Conservation (phyloP, 108 stramenopile genomes). For the Epithemia pelagica region DNA sequence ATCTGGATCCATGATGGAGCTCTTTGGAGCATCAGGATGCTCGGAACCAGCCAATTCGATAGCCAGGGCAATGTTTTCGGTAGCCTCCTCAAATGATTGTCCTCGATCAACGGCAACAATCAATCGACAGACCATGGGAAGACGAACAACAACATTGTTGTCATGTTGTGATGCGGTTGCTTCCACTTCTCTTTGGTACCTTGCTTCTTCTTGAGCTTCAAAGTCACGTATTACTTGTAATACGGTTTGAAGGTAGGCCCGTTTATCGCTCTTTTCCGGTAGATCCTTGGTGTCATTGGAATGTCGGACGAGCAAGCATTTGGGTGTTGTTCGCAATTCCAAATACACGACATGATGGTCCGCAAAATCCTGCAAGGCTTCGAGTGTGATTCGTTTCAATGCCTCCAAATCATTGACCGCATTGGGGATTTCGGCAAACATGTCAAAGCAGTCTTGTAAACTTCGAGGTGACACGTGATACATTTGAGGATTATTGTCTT, state of each 20-base stretch:
- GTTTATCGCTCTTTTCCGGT: constrained; percentile 23
- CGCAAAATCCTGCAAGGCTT: constrained; percentile 73
- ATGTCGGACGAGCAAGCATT: constrained; percentile 27
- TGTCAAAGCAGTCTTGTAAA: constrained; percentile 70
- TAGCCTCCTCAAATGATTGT: constrained; percentile 24
- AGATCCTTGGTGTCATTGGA: background rate
- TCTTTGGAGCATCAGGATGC: constrained; percentile 3
- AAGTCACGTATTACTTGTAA: constrained; percentile 43
- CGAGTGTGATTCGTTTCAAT: constrained; percentile 49
- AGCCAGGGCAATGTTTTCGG: constrained; percentile 55
- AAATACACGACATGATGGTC: constrained; percentile 64
- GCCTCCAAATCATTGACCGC: constrained; percentile 50
- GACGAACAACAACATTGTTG: constrained; percentile 12
- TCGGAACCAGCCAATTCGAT: constrained; percentile 28
- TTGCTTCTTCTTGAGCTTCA: constrained; percentile 26
- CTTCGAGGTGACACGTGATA: constrained; percentile 44
- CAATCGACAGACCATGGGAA: constrained; percentile 49
- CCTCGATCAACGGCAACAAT: constrained; percentile 74
- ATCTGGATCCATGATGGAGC: background rate
- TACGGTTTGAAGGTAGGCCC: constrained; percentile 55
- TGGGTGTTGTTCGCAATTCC: constrained; percentile 83
- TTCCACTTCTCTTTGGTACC: constrained; percentile 18
- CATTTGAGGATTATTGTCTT: constrained; percentile 10
- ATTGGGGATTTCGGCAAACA: constrained; percentile 70
- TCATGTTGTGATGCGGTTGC: background rate